Evolutionary conservation across 352 stramenopile genomes (phyloP).

Genomic region (Pilasporangium apinafurcum): DNA sequence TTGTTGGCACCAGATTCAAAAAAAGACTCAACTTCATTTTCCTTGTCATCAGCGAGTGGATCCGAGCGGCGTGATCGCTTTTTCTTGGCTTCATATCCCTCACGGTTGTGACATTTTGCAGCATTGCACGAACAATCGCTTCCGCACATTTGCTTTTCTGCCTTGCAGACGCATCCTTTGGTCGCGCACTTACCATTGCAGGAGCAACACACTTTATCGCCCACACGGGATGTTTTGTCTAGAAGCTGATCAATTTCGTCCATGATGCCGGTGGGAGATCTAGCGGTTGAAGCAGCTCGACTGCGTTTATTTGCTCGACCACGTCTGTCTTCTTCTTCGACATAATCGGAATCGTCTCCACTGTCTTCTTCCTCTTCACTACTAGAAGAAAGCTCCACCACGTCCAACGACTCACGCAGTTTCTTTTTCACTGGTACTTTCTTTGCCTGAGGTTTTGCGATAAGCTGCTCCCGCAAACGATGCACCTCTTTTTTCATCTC

Average conservation of each 20-base stretch:
- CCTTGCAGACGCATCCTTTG: conserved; percentile 59
- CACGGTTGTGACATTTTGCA: conserved; percentile 50
- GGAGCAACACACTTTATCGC: conserved; percentile 34
- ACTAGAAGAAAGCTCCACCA: conserved; percentile 44
- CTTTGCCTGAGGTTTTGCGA: conserved; percentile 14
- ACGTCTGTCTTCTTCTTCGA: conserved; percentile 34
- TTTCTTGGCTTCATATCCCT: conserved; percentile 3
- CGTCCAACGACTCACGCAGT: conserved; percentile 26
- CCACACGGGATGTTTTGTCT: conserved; percentile 19
- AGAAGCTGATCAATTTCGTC: conserved; percentile 56
- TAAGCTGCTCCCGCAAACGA: conserved; percentile 12
- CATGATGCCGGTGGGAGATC: conserved; percentile 13
- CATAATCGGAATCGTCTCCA: conserved; percentile 59
- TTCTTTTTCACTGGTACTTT: conserved; percentile 32
- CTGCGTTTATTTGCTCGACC: neutral
- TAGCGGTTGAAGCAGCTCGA: neutral
- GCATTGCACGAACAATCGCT: conserved; percentile 47
- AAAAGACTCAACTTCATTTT: conserved; percentile 32
- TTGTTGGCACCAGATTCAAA: conserved; percentile 14
- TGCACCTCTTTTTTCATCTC: conserved; percentile 14
- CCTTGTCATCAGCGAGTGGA: conserved; percentile 11
- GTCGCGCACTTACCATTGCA: conserved; percentile 75
- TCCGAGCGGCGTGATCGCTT: conserved; percentile 13
- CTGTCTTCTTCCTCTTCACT: conserved; percentile 52
- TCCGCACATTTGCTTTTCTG: conserved; percentile 29